phyloP scores from a whole-genome alignment of 352 stramenopile species.

The Detonula confervacea region DNA sequence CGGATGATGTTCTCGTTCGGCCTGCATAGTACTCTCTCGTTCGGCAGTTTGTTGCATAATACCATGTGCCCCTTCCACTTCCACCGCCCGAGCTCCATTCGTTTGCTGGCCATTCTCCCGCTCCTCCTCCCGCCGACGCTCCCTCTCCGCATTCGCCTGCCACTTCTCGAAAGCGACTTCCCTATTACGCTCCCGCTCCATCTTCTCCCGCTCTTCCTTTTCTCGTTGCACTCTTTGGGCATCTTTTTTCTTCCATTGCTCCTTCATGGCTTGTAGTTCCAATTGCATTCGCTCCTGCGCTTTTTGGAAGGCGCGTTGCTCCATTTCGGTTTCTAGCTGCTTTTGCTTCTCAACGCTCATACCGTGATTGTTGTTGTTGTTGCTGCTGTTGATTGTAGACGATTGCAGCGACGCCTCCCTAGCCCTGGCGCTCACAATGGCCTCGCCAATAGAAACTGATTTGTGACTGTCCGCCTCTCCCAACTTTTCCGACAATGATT shows the following conservation, averaged over 20 bases:
- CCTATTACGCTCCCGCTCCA: conserved; percentile 49
- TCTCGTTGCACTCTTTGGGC: conserved; percentile 20
- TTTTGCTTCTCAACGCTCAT: conserved; percentile 8
- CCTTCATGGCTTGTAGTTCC: conserved; percentile 25
- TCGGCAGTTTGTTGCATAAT: no score
- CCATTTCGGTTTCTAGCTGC: conserved; percentile 30
- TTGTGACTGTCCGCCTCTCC: conserved; percentile 11
- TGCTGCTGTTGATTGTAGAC: no score
- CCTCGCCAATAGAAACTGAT: conserved; percentile 40
- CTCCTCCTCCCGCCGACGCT: conserved; percentile 45
- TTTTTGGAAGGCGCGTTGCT: conserved; percentile 12
- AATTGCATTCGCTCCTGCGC: conserved; percentile 28
- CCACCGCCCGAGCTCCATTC: no score
- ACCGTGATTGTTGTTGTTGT: conserved; percentile 5
- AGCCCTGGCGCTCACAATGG: conserved; percentile 36
- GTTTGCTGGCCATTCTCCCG: conserved; percentile 32
- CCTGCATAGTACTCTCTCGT: no score
- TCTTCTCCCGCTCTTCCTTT: conserved; percentile 45
- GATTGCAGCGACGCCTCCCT: no score
- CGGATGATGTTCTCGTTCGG: conserved; percentile 56
- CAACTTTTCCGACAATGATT: conserved; percentile 27
- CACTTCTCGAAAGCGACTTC: conserved; percentile 62
- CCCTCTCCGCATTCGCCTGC: conserved; percentile 51
- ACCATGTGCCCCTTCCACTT: no score
- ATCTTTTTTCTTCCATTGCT: conserved; percentile 30